phyloP scores from a whole-genome alignment of 495 filamentous ascomycete species.

The Neurospora hispaniola region DNA sequence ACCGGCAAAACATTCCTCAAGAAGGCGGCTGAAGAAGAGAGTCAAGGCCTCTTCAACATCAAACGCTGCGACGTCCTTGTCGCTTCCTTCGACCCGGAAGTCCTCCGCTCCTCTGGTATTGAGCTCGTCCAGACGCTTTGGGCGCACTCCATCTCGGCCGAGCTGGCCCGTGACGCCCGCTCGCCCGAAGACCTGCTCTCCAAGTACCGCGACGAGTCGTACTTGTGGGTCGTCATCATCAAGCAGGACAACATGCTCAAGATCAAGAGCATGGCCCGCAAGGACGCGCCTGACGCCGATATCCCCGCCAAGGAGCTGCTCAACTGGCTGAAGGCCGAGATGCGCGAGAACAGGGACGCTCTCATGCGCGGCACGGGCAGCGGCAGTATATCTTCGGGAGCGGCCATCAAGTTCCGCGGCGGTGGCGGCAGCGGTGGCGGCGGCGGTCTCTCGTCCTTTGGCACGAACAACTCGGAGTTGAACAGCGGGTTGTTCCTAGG shows the following conservation, averaged over 20 bases:
- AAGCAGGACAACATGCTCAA: conserved; percentile 73
- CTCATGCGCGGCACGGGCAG: conserved; percentile 42
- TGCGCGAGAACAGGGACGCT: conserved; percentile 47
- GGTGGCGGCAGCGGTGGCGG: not conserved
- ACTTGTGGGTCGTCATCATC: conserved; percentile 79
- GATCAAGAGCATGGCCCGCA: conserved; percentile 59
- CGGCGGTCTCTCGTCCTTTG: not conserved
- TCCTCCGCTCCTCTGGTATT: conserved; percentile 65
- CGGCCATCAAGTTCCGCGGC: conserved; percentile 19
- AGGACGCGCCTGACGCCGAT: conserved; percentile 65
- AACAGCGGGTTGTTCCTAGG: conserved; percentile 1
- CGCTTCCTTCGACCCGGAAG: conserved; percentile 68
- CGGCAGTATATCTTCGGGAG: conserved; percentile 24
- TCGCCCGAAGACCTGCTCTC: conserved; percentile 68
- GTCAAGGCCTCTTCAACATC: conserved; percentile 46
- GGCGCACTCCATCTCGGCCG: conserved; percentile 77
- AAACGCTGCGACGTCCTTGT: conserved; percentile 82
- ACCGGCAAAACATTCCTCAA: conserved; percentile 54
- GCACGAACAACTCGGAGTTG: conserved; percentile 9
- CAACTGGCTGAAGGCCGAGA: conserved; percentile 70
- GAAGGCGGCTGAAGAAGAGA: conserved; percentile 44
- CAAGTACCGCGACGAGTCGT: conserved; percentile 57
- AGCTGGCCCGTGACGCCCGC: conserved; percentile 68
- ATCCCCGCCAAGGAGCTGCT: conserved; percentile 64
- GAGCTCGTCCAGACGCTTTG: conserved; percentile 72